Percentiles rank a stretch among this genome's conserved stretches.
Conservation (phyloP, 2,329 filamentous ascomycete species). For the Botrytis fragariae region DNA sequence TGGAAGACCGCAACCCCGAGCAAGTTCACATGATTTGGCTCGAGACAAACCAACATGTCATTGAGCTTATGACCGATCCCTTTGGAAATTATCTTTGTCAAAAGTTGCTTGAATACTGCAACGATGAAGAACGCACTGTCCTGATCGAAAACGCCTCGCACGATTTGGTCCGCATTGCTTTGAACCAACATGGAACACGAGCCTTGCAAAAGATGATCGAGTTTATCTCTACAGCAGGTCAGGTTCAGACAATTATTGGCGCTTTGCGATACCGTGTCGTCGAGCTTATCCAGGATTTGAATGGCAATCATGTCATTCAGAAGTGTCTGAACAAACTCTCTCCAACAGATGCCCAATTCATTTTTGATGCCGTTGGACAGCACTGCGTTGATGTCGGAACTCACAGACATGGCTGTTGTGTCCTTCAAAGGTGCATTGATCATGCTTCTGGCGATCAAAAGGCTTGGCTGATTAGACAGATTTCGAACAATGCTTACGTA, state of each 20-base stretch:
- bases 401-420: constrained; percentile 95
- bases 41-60: constrained; percentile 89
- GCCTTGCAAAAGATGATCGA: constrained; percentile 99
- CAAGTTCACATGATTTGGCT: constrained; percentile 90
- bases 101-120: constrained; percentile 94
- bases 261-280: constrained; percentile 83
- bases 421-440: constrained; percentile 96
- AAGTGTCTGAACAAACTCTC: constrained; percentile 96
- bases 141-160: constrained; percentile 87
- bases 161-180: constrained; percentile 86
- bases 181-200: constrained; percentile 96
- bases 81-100: constrained; percentile 99
- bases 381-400: constrained; percentile 90
- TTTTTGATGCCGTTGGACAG: constrained; percentile 88
- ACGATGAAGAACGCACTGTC: constrained; percentile 88
- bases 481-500: constrained; percentile 82
- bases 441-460: constrained; percentile 91
- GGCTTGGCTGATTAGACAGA: constrained; percentile 77
- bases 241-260: constrained; percentile 83
- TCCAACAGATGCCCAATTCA: constrained; percentile 84
- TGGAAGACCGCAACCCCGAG: constrained; percentile 82
- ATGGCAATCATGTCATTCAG: constrained; percentile 98
- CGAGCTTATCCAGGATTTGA: constrained; percentile 92
- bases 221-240: constrained; percentile 80
- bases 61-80: constrained; percentile 97